Conservation (phyloP, 768 basidiomycete species). For the Lactarius indigo region DNA sequence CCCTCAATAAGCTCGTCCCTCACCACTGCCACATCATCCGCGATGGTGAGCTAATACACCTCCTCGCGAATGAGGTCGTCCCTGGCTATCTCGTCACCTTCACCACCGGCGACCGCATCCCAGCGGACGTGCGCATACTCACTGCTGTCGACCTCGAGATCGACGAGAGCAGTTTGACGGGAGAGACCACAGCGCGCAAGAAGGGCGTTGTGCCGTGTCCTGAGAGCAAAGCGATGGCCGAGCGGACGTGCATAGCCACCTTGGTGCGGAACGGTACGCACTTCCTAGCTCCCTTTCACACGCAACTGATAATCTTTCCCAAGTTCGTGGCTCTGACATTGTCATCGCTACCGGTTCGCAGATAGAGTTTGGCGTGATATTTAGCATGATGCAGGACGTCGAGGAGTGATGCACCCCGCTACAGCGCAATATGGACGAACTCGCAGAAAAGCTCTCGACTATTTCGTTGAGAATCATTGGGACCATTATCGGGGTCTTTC, state of each 20-base stretch:
- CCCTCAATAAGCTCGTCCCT: constrained; percentile 93
- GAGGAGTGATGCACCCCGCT: constrained; percentile 92
- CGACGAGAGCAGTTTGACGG: constrained; percentile 93
- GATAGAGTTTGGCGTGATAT: constrained; percentile 95
- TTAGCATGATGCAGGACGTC: constrained; percentile 96
- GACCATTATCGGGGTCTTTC: constrained; percentile 85
- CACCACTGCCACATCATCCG: constrained; percentile 93
- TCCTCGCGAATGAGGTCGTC: constrained; percentile 94
- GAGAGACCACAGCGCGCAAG: constrained; percentile 78
- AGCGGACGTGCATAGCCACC: constrained; percentile 84
- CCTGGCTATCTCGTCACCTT: constrained; percentile 92
- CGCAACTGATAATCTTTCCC: neutral
- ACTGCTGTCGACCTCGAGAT: constrained; percentile 85
- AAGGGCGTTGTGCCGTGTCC: constrained; percentile 60
- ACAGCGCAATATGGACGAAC: constrained; percentile 93
- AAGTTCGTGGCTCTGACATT: constrained; percentile 79
- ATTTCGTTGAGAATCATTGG: constrained; percentile 95
- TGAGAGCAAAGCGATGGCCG: constrained; percentile 61
- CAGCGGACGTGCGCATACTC: constrained; percentile 86
- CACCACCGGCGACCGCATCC: constrained; percentile 88
- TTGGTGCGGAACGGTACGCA: constrained; percentile 78
- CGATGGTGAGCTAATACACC: constrained; percentile 64
- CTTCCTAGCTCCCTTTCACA: neutral
- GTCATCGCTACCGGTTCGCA: constrained; percentile 82
- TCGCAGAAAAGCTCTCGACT: constrained; percentile 87